These are phyloP conservation scores for Trichoderma sp. DNA, from an alignment of 2,329 filamentous ascomycete species.

Conservation along the genomic window DNA sequence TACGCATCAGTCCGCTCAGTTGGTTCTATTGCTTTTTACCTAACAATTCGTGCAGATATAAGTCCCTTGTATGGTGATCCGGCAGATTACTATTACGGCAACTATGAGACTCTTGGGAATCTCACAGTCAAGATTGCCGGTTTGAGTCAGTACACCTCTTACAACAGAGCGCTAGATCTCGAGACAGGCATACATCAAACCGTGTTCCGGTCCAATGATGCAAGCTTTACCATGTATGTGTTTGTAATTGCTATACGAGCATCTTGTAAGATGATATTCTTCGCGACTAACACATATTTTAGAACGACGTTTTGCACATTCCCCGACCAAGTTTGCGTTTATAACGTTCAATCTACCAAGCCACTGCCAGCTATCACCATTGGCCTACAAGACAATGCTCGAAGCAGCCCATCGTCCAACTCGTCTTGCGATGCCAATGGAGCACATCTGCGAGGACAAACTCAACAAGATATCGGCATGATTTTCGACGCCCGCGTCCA, in stretches of 20 bases:
- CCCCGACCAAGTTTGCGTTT: slow-evolving; percentile 40
- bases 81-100: slow-evolving; percentile 24
- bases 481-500: slow-evolving; percentile 15
- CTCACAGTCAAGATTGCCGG: slow-evolving; percentile 28
- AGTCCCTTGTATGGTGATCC: slow-evolving; percentile 26
- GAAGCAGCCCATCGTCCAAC: slow-evolving; percentile 29
- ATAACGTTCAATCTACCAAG: slow-evolving; percentile 24
- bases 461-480: slow-evolving; percentile 16
- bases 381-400: slow-evolving; percentile 45
- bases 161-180: slow-evolving; percentile 25
- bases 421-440: slow-evolving; percentile 15
- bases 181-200: slow-evolving; percentile 26
- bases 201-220: slow-evolving; percentile 14
- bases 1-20: neutral
- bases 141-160: slow-evolving; percentile 17
- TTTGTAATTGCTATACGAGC: neutral
- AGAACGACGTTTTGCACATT: slow-evolving; percentile 46
- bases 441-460: slow-evolving; percentile 12
- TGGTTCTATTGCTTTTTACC: neutral
- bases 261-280: neutral
- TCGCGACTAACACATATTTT: neutral
- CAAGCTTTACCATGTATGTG: slow-evolving; percentile 29
- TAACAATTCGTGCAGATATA: slow-evolving; percentile 21
- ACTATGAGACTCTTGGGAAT: slow-evolving; percentile 28
- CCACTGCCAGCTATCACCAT: slow-evolving; percentile 45